phyloP scores from a whole-genome alignment of 75 land plant genomes.

The Pseudotsuga menziesii region DNA sequence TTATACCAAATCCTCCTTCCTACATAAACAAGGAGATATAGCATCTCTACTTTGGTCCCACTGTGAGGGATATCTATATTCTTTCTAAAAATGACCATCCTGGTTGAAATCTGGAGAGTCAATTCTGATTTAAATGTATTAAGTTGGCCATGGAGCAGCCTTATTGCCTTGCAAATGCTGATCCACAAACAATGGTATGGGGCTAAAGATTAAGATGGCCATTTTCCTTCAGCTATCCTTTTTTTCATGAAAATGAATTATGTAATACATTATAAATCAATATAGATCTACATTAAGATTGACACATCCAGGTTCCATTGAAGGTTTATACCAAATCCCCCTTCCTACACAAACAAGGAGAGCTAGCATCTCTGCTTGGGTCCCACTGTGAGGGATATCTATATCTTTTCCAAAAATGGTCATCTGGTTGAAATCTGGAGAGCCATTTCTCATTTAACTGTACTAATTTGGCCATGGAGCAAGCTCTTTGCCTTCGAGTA shows the following conservation, averaged over 20 bases:
- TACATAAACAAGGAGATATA: no score
- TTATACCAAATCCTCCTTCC: no score
- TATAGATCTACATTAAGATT: no score
- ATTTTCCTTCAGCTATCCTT: no score
- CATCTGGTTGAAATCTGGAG: background rate
- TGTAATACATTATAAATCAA: background rate
- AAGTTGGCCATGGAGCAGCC: conserved; percentile 39
- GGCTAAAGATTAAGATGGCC: background rate
- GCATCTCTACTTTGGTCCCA: no score
- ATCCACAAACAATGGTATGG: conserved; percentile 63
- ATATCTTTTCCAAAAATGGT: background rate
- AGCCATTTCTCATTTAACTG: background rate
- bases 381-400: background rate
- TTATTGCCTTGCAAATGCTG: conserved; percentile 37
- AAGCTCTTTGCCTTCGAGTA: conserved; percentile 48
- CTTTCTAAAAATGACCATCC: no score
- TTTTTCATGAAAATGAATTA: background rate
- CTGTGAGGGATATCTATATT: background rate
- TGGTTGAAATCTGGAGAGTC: no score
- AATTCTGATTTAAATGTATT: no score
- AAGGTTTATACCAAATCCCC: no score
- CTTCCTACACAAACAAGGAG: no score
- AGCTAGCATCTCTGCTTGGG: no score
- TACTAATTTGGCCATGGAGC: conserved; percentile 57
- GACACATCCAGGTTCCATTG: background rate